Evolutionary conservation across 1,284 basidiomycete species (phyloP), one percentile per base, ranked within the genome.

Genomic region (Somion occarium): DNA sequence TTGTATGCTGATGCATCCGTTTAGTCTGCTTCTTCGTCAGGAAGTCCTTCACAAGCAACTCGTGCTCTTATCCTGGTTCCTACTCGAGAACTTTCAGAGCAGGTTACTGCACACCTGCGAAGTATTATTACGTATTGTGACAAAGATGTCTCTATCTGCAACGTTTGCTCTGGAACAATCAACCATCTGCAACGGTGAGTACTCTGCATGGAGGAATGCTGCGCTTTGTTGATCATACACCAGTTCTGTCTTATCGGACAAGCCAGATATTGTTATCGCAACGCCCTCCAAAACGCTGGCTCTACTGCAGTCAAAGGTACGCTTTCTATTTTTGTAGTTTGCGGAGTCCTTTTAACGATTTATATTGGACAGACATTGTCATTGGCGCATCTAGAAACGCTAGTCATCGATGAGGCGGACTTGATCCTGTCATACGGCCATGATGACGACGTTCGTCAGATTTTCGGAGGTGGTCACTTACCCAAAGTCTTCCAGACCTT

Each of bases 341-440:
- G n/a, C 23, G 47, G 18, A 37, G 11, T 37, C 34, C n/a, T n/a
- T n/a, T n/a, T n/a, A n/a, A 37, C 20, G 20, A 19, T 48, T 38
- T 24, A 20, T 3, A 2, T n/a, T 38, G 44, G 26, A 1, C 58
- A 90, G 84, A 69, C 78, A 1, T 69, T 94, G 2, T 76, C 74
- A 2, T 67, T 91, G 0, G 64, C 73, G 22, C 74, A 72, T 0
- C 73, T 99, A 22, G 88, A 94, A 51, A 90, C 91, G 15, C 82
- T 99, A 13, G 91, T 97, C 19, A 93, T 99, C 54, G 97, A 99
- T 67, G 97, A 99, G 72, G 97, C 97, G 11, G 97, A 99, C 67
- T 81, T 99, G 24, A 91, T 99, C 50, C 78, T 99, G 7, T 98
- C 95, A 0, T 99, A 99, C 66, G 97, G 97, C 3, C 93, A 99